Conservation (phyloP, 2,329 filamentous ascomycete species). For the Exophiala sp. region DNA sequence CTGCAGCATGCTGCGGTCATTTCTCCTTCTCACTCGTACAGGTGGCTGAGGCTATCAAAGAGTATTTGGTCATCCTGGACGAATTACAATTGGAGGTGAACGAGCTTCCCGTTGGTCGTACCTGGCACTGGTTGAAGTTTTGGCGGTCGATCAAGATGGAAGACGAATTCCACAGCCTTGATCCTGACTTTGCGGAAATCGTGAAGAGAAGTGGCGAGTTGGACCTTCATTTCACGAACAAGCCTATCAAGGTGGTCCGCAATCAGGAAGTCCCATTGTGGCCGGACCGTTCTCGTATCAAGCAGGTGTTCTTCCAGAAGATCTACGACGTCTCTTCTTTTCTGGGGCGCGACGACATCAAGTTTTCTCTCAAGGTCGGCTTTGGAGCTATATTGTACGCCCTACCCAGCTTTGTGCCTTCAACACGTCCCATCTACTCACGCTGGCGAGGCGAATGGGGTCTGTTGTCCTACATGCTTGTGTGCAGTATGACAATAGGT, state of each 20-base stretch:
- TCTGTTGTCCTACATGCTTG: conserved; percentile 93
- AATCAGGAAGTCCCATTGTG: conserved; percentile 7
- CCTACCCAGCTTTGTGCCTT: conserved; percentile 77
- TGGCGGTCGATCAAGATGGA: conserved; percentile 51
- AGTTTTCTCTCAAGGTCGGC: conserved; percentile 89
- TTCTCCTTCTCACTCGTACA: conserved; percentile 90
- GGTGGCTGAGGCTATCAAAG: conserved; percentile 84
- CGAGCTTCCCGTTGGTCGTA: conserved; percentile 58
- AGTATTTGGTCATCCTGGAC: conserved; percentile 78
- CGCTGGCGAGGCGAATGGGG: conserved; percentile 97
- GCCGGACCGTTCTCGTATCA: conserved; percentile 17
- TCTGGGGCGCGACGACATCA: conserved; percentile 62
- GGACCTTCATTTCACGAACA: conserved; percentile 23
- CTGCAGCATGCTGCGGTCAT: conserved; percentile 94
- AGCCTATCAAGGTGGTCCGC: conserved; percentile 10
- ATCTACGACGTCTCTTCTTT: conserved; percentile 55
- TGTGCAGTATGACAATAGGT: conserved; percentile 95
- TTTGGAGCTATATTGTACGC: conserved; percentile 86
- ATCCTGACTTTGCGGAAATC: conserved; percentile 15
- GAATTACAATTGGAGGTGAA: conserved; percentile 70
- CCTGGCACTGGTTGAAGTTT: conserved; percentile 83
- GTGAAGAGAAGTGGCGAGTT: conserved; percentile 14
- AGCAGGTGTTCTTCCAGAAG: conserved; percentile 30
- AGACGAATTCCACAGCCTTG: conserved; percentile 30
- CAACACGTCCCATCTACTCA: conserved; percentile 74